Base-by-base conservation (phyloP, 73 alveolate genomes). In the Paramecium pentaurelia region DNA sequence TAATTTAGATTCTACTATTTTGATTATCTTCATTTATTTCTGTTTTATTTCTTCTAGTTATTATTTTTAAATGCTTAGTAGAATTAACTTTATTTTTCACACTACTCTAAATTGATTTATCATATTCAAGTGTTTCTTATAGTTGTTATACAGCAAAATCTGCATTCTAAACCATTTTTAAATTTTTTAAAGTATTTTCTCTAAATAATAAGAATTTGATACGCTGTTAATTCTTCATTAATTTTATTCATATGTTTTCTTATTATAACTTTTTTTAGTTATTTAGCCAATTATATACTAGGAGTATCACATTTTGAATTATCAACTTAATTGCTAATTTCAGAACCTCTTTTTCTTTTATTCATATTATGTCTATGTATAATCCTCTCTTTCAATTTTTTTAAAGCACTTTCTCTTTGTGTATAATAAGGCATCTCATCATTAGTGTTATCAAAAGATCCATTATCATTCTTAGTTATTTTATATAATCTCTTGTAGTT, bases 191-290 rank as follows among this genome's bases (percentile, higher is more conserved):
- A 16, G 88, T 38, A 6, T 75, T 75, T 20, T 75, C 58, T 30
- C 88, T 75, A 38, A 64, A 11, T 75, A 36, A 75, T n/a, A 4
- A 12, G 37, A 16, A 37, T 38, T 30, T 12, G 32, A 75, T 75
- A 75, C 88, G 60, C 58, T 75, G 58, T 75, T 22, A 38, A n/a
- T 36, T 25, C 36, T n/a, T 75, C 88, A 75, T 75, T 75, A 8
- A 75, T 64, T 64, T 64, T 42, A 75, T 75, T 75, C 68, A 75
- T 38, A 75, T 75, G 70, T 75, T 75, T 75, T 14, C 60, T 36
- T 4, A 75, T 75, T 10, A 75, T 38, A 12, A 25, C 36, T 14
- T 75, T 75, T 75, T 75, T 75, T 9, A 75, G 47, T 75, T 75
- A 36, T 27, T 37, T 36, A 4, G 88, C 88, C 34, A 75, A 4